Base-by-base conservation (phyloP, 2,329 filamentous ascomycete species). In the Metarhizium humberi region DNA sequence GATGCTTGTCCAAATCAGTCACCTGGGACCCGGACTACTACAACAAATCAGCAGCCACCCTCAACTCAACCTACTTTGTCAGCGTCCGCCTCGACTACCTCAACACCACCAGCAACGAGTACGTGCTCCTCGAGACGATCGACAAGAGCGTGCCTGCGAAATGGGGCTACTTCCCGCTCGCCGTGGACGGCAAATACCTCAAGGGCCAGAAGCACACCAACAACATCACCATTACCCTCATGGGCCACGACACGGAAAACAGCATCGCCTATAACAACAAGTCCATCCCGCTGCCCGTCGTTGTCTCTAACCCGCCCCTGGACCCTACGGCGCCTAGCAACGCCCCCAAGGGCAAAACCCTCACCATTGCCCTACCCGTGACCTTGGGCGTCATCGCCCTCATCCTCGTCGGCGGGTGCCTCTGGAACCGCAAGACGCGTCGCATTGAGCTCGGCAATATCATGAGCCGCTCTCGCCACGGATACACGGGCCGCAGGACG, bases 11-110 rank as follows among this genome's bases (percentile, higher is more conserved):
- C 10, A 40, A 40, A 40, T 2, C 11, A 82, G 80, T 83, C 54
- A 81, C 78, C 32, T 83, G 80, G 79, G 79, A 84, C 60, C 70
- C 78, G 29, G 67, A 73, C 52, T 78, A 71, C 67, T 81, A 79
- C 69, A 70, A 71, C 61, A 64, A 68, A 50, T 67, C 70, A 55
- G 72, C 74, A 25, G 42, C 42, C 42, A 45, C 42, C n/a, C 42
- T 45, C 10, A 45, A 45, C 42, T 45, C 42, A 20, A 45, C 42
- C 42, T 45, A 45, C 42, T 45, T 20, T 61, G 69, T 69, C 29
- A 72, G 69, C 49, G 59, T 30, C 6, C 45, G 45, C 45, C 45
- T 48, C 58, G 72, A 78, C 63, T 66, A 69, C 58, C 69, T 68
- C 54, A 73, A 74, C 63, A 60, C 63, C 47, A 67, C 69, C 7